These are phyloP conservation scores for Phanerochaete carnosa DNA, from an alignment of 768 basidiomycete genomes.

Conservation along the genomic window DNA sequence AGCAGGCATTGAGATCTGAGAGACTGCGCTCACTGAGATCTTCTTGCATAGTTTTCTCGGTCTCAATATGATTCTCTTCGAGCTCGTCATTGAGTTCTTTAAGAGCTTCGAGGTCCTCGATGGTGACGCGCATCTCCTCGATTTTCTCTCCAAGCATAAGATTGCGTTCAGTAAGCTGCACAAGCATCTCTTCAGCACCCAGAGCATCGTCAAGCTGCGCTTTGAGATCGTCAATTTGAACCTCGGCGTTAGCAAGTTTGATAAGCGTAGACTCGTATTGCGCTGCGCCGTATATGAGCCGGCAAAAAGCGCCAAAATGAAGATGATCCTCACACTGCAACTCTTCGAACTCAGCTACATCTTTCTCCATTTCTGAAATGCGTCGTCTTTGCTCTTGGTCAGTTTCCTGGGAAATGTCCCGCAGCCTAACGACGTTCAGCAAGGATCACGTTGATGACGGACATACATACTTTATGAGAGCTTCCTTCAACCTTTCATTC, in stretches of 20 bases:
- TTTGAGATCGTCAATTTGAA: constrained; percentile 92
- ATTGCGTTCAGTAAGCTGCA: constrained; percentile 92
- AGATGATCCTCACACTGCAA: constrained; percentile 59
- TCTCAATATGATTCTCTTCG: constrained; percentile 93
- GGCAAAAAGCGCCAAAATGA: background rate
- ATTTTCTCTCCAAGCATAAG: constrained; percentile 93
- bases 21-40: constrained; percentile 70
- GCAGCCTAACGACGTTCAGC: constrained; percentile 47
- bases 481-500: constrained; percentile 94
- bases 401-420: constrained; percentile 84
- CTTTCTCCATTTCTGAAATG: constrained; percentile 88
- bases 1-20: background rate
- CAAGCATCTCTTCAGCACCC: constrained; percentile 94
- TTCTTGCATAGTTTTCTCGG: constrained; percentile 86
- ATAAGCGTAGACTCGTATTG: constrained; percentile 78
- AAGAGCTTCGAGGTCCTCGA: constrained; percentile 94
- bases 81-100: constrained; percentile 97
- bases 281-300: constrained; percentile 41
- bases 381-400: constrained; percentile 80
- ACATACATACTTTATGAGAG: constrained; percentile 68
- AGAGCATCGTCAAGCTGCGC: constrained; percentile 91
- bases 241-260: constrained; percentile 84
- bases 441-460: background rate
- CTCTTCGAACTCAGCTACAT: constrained; percentile 73
- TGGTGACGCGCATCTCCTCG: constrained; percentile 94